These are phyloP conservation scores for Paecilomyces fulvus DNA, from an alignment of 2,329 filamentous ascomycete species.

Conservation along the genomic window DNA sequence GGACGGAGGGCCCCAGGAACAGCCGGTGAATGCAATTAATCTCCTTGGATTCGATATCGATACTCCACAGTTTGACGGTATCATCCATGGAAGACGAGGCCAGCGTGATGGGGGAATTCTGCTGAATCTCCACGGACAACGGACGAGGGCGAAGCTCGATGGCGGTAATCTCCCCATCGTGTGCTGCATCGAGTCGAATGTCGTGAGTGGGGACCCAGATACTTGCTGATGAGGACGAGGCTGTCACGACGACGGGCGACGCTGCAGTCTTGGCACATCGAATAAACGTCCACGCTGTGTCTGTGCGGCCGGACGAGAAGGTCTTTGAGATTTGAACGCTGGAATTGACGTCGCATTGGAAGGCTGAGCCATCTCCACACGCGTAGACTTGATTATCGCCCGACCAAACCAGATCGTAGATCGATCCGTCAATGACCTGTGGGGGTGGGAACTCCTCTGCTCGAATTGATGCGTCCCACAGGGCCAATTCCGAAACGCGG, in stretches of 20 bases:
- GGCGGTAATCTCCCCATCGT: constrained; percentile 35
- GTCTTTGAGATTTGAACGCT: constrained; percentile 30
- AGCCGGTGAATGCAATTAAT: constrained; percentile 30
- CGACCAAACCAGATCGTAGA: constrained; percentile 38
- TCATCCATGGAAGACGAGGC: constrained; percentile 39
- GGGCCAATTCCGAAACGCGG: constrained; percentile 31
- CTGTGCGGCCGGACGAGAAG: constrained; percentile 19
- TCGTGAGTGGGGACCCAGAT: constrained; percentile 41
- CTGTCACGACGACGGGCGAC: constrained; percentile 29
- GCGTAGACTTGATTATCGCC: constrained; percentile 29
- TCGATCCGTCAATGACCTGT: constrained; percentile 26
- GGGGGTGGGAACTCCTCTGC: constrained; percentile 29
- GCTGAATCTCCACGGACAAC: constrained; percentile 15
- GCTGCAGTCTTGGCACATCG: constrained; percentile 22
- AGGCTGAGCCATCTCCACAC: constrained; percentile 32
- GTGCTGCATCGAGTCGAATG: constrained; percentile 28
- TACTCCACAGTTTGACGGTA: constrained; percentile 37
- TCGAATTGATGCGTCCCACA: constrained; percentile 35
- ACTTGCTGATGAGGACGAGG: constrained; percentile 27
- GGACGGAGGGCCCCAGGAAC: constrained; percentile 25
- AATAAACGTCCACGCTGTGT: constrained; percentile 35
- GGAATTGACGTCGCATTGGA: constrained; percentile 31
- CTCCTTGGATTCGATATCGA: constrained; percentile 29
- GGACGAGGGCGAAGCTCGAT: constrained; percentile 33
- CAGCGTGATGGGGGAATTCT: constrained; percentile 24